Base-by-base conservation (phyloP, 2,329 filamentous ascomycete species). In the Leptographium lundbergii region DNA sequence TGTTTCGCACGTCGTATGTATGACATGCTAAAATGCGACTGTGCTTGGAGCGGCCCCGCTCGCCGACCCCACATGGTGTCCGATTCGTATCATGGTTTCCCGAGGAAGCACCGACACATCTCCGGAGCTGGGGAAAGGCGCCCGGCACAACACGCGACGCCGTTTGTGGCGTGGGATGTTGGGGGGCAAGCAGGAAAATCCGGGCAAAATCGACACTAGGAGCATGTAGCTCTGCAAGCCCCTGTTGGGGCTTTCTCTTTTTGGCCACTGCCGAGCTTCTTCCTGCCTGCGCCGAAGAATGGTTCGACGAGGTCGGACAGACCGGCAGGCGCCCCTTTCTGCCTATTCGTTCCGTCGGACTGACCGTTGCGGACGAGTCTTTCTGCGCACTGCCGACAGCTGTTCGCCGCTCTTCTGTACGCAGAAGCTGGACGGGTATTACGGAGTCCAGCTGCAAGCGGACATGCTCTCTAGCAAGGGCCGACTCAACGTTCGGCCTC, bases 81-180 rank as follows among this genome's bases (percentile, higher is more conserved):
- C 13, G 9, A 14, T 2, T 22, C 50, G 58, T 17, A 6, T 39
- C 14, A 2, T 34, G 2, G 50, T 42, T 63, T 61, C 14, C 62
- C 62, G 62, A 64, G 34, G 45, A 57, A 61, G 32, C 56, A 39
- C 62, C 62, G 62, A 64, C 57, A 57, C 61, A 61, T 64, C 62
- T 64, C 62, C 62, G 62, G 19, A 22, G 14, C 34, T 50, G 47
- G 39, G 50, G 39, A 45, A 27, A 19, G 11, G 56, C 14, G 29
- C 19, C n/a, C 25, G n/a, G 57, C 27, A 39, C 6, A 32, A 52
- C 52, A 54, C 52, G 52, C 32, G 32, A 34, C 9, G 32, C 32
- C 32, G 6, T 9, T 34, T 7, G 27, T 34, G 32, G 32, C 32
- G 32, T 34, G 32, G 9, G 32, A 34, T 34, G 32, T 34, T 34